A percentile compares a stretch with the other conserved stretches of the same genome.
Evolutionary conservation across 139 green algal genomes (phyloP).

Genomic region (Picocystis salinarum): DNA sequence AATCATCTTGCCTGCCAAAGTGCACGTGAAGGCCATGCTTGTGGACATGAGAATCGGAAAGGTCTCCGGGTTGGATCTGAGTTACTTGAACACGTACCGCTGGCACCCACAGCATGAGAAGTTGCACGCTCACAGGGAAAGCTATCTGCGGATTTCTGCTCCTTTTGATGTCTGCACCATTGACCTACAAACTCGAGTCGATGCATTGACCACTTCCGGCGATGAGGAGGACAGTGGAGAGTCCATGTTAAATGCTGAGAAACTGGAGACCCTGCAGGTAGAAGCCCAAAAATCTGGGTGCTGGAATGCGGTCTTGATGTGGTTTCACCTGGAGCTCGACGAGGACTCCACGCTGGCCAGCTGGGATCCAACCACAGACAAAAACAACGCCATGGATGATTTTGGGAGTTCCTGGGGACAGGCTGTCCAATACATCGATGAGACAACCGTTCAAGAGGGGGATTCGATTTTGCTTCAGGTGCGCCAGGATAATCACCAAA

Average conservation of each 20-base stretch:
- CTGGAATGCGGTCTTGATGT: slow-evolving; percentile 16
- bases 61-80: slow-evolving; percentile 43
- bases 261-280: too few relatives aligned
- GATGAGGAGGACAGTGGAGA: neutral
- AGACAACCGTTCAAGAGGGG: slow-evolving; percentile 5
- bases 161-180: slow-evolving; percentile 25
- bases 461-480: slow-evolving; percentile 14
- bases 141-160: slow-evolving; percentile 16
- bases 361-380: neutral
- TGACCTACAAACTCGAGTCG: slow-evolving; percentile 22
- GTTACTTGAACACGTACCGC: slow-evolving; percentile 34
- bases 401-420: slow-evolving; percentile 6
- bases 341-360: neutral
- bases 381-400: neutral
- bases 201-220: neutral
- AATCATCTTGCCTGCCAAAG: slow-evolving; percentile 1
- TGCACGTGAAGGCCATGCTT: slow-evolving; percentile 21
- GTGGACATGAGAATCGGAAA: slow-evolving; percentile 18
- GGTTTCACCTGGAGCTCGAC: slow-evolving; percentile 11
- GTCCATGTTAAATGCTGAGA: too few relatives aligned
- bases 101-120: slow-evolving; percentile 38
- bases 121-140: slow-evolving; percentile 18
- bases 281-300: too few relatives aligned
- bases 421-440: slow-evolving; percentile 33
- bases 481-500: slow-evolving; percentile 19